Evolutionary conservation across 148 eudicot genomes (phyloP).

Genomic region (Selenicereus undatus): DNA sequence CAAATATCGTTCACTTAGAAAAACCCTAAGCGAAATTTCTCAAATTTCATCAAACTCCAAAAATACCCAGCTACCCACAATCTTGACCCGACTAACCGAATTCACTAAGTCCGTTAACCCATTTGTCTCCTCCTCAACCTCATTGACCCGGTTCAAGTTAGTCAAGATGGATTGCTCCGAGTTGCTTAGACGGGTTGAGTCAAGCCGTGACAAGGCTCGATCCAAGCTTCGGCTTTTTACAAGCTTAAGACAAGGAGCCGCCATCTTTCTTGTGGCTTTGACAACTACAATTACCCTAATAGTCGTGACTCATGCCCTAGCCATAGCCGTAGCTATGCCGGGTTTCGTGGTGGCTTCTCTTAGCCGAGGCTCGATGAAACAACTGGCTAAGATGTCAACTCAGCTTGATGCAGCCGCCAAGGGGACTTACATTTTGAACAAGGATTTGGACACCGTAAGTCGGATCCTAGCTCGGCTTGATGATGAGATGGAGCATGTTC

Average conservation of each 20-base stretch:
- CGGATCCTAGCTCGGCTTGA: conserved; percentile 68
- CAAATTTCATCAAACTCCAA: conserved; percentile 5
- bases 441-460: conserved; percentile 82
- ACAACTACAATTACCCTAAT: conserved; percentile 48
- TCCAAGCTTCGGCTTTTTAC: conserved; percentile 37
- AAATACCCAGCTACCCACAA: conserved; percentile 21
- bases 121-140: conserved; percentile 38
- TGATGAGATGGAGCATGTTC: conserved; percentile 72
- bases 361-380: conserved; percentile 28
- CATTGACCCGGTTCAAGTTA: conserved; percentile 32
- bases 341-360: conserved; percentile 34
- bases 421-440: conserved; percentile 70
- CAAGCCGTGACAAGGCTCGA: conserved; percentile 44
- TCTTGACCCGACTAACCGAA: conserved; percentile 32
- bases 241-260: conserved; percentile 47
- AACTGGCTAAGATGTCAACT: conserved; percentile 37
- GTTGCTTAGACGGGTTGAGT: conserved; percentile 66
- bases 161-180: conserved; percentile 49
- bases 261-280: conserved; percentile 43
- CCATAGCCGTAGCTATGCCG: conserved; percentile 54
- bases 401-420: conserved; percentile 78
- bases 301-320: conserved; percentile 49
- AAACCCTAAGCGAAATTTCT: conserved; percentile 26
- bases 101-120: conserved; percentile 55
- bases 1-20: conserved; percentile 36